Evolutionary conservation across 2,329 filamentous ascomycete species (phyloP).

Genomic region (Talaromyces marneffei): DNA sequence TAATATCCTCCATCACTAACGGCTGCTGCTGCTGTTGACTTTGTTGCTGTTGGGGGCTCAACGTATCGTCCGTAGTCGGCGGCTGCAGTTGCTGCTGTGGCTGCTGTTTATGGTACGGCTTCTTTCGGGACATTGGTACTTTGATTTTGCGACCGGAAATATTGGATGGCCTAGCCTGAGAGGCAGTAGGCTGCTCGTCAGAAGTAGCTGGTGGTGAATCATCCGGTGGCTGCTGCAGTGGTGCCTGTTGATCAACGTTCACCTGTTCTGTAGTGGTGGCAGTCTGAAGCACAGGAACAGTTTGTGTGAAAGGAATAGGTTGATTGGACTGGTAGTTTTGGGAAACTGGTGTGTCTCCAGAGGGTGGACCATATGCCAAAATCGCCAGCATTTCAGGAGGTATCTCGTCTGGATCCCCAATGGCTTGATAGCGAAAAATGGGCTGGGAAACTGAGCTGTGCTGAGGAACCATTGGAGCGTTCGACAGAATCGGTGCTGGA

Average conservation of each 20-base stretch:
- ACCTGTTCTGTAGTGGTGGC: neutral
- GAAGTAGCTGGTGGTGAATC: neutral
- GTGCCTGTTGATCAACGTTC: too few species aligned
- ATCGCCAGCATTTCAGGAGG: neutral
- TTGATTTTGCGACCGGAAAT: neutral
- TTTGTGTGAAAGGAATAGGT: neutral
- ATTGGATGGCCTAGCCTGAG: neutral
- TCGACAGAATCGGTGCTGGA: neutral
- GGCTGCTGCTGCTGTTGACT: neutral
- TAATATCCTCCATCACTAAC: neutral
- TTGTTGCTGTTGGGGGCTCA: neutral
- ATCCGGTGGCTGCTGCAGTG: neutral
- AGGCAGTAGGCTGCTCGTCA: neutral
- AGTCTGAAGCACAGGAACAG: neutral
- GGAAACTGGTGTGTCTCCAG: neutral
- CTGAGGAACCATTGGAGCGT: neutral
- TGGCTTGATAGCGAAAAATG: too few species aligned
- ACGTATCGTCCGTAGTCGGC: neutral
- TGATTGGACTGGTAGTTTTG: neutral
- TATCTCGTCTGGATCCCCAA: neutral
- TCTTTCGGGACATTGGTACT: neutral
- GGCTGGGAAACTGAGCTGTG: neutral
- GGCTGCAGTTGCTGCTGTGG: neutral
- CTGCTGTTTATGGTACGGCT: neutral
- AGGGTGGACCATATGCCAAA: neutral